Base-by-base conservation (phyloP, 441 rosid species). In the Populus tomentosa region DNA sequence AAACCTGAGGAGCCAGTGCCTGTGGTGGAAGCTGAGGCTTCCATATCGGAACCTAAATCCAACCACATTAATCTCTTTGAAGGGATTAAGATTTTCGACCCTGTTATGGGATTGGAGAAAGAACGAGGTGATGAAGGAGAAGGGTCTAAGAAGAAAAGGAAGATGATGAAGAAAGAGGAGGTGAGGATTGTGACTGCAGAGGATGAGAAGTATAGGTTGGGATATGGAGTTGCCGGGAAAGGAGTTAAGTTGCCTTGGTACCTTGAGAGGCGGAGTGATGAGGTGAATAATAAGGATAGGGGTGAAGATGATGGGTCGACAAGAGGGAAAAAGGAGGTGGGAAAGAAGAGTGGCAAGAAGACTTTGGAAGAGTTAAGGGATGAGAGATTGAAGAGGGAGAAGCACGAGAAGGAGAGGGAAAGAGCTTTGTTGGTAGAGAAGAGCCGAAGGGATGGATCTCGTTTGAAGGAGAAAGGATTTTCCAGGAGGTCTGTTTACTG, bases 211-310 rank as follows among this genome's bases (percentile, higher is more conserved):
- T 93, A 91, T 81, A 86, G 92, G 74, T 84, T 95, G 74, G 97
- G 98, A 0, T 90, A 93, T 79, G 98, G 98, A 20, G 30, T 95
- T 82, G 98, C 94, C 3, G 98, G 98, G 66, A 95, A 92, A 84
- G 98, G 99, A 66, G 94, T 92, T 68, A 95, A 91, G 81, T 79
- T 88, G 89, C 97, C 97, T 0, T 95, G 98, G 99, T 95, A 92
- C 77, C 87, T 93, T 70, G 94, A 92, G 84, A 93, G 64, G 87
- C 82, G 86, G 38, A 80, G 81, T 4, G 80, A 38, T 72, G 87
- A 87, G 50, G 84, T 18, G 10, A 36, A 68, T 9, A 88, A 76
- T 9, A 88, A 77, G 66, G 79, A 36, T 59, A 78, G 53, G 42
- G 79, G 61, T 67, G 82, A 23, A 46, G 84, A 78, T 70, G 83